A percentile compares a stretch with the other conserved stretches of the same genome.
phyloP scores from a whole-genome alignment of 169 alveolate species.

The Plasmodium knowlesi region DNA sequence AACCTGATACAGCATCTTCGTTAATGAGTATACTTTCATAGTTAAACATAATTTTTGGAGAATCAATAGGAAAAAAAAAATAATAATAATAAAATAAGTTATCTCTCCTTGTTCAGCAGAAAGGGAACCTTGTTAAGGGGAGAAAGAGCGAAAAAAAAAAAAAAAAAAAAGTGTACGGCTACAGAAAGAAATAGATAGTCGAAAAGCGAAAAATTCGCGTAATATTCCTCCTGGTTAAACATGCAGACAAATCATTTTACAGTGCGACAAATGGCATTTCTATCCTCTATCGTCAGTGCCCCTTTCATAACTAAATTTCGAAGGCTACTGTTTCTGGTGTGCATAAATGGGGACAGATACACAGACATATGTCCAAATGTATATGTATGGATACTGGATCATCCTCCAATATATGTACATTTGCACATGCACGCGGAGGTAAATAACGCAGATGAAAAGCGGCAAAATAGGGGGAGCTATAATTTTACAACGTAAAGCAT shows the following conservation, averaged over 20 bases:
- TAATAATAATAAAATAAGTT: neutral
- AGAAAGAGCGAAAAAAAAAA: neutral
- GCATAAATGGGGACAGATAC: neutral
- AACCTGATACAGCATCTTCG: conserved; percentile 65
- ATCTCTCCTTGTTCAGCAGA: neutral
- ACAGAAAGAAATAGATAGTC: neutral
- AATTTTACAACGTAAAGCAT: conserved; percentile 2
- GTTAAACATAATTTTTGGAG: conserved; percentile 63
- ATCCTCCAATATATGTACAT: neutral
- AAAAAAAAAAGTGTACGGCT: neutral
- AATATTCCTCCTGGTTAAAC: neutral
- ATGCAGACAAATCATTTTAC: conserved; percentile 9
- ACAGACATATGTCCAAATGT: neutral
- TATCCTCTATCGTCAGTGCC: neutral
- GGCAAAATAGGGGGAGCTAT: neutral
- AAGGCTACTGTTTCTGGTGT: neutral
- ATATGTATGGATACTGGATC: neutral
- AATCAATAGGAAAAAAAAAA: conserved; percentile 3
- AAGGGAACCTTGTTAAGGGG: neutral
- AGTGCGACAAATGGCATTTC: neutral
- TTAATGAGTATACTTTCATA: conserved; percentile 72
- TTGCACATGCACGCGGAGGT: neutral
- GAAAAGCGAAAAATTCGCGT: neutral
- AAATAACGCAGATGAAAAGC: neutral
- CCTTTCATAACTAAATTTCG: conserved; percentile 2